Evolutionary conservation across 495 filamentous ascomycete genomes (phyloP).

Genomic region (Penicillium lagena): DNA sequence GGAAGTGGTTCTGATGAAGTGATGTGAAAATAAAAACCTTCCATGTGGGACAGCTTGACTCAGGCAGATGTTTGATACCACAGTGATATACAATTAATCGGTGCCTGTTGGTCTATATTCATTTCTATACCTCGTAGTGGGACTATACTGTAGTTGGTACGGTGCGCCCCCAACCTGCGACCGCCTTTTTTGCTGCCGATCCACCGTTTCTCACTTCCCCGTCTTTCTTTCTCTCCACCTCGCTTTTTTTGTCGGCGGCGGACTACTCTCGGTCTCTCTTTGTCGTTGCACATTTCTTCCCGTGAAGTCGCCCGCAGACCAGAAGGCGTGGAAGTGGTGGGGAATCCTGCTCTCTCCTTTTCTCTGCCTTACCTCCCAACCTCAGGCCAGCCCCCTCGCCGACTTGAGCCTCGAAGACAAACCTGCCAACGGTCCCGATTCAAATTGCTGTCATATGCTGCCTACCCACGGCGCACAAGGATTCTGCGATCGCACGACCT

Average conservation of each 20-base stretch:
- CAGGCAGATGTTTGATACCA: conserved; percentile 13
- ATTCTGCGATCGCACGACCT: too few relatives aligned
- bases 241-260: neutral
- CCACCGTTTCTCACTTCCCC: conserved; percentile 8
- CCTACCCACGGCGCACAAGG: too few relatives aligned
- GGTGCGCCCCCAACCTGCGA: neutral
- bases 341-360: conserved; percentile 2
- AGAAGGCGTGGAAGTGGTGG: conserved; percentile 5
- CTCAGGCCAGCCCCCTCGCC: too few relatives aligned
- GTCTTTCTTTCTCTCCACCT: conserved; percentile 7
- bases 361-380: too few relatives aligned
- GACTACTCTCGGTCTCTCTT: too few relatives aligned
- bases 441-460: too few relatives aligned
- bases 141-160: neutral
- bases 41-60: conserved; percentile 2
- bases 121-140: neutral
- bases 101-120: neutral
- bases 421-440: too few relatives aligned
- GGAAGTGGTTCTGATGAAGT: conserved; percentile 6
- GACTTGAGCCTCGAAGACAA: too few relatives aligned
- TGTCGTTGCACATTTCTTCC: too few relatives aligned
- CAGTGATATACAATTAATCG: neutral
- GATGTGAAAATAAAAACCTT: conserved; percentile 5
- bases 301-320: neutral
- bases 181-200: conserved; percentile 19